Evolutionary conservation across 2,329 filamentous ascomycete species (phyloP).

Genomic region (Microascus cirrosus): DNA sequence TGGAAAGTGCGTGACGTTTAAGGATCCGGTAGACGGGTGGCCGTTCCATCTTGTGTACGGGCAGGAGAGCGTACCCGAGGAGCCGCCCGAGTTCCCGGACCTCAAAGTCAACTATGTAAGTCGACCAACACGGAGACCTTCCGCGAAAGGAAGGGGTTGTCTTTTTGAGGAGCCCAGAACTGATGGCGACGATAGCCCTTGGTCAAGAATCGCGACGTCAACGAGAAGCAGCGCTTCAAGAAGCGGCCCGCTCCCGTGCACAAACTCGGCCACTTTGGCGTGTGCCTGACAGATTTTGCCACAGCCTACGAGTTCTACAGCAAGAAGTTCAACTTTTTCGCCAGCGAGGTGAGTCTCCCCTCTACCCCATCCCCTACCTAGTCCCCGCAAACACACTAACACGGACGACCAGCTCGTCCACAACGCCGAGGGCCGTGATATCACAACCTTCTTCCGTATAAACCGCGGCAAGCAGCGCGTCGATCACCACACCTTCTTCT

Average conservation of each 20-base stretch:
- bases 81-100: constrained; percentile 22
- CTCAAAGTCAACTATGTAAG: constrained; percentile 33
- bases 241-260: constrained; percentile 34
- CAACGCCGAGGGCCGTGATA: constrained; percentile 18
- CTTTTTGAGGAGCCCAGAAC: not conserved
- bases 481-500: constrained; percentile 41
- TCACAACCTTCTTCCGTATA: constrained; percentile 33
- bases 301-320: constrained; percentile 37
- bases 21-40: constrained; percentile 42
- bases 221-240: constrained; percentile 36
- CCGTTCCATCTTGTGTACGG: constrained; percentile 47
- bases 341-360: constrained; percentile 29
- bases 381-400: not conserved
- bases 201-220: constrained; percentile 27
- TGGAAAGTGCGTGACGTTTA: constrained; percentile 39
- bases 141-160: not conserved
- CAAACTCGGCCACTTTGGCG: constrained; percentile 44
- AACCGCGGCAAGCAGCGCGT: constrained; percentile 30
- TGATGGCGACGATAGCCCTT: constrained; percentile 18
- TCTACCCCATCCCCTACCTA: not conserved
- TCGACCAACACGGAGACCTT: not conserved
- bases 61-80: constrained; percentile 27
- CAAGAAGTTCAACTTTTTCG: constrained; percentile 36
- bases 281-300: constrained; percentile 39
- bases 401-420: constrained; percentile 8